Conservation (phyloP, 257 asterid species). For the Solanum dulcamara region DNA sequence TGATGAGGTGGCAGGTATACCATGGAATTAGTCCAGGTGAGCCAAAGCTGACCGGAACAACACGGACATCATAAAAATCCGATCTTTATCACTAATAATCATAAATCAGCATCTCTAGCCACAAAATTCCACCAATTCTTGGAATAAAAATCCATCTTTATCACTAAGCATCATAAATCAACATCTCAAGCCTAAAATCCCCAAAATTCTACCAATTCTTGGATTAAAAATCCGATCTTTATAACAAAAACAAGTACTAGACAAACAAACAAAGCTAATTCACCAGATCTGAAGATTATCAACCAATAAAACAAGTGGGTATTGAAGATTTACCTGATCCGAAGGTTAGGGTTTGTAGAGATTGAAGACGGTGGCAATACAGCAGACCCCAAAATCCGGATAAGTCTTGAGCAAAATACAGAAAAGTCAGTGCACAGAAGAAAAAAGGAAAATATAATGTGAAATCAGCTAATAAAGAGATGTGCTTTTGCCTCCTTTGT, state of each 20-base stretch:
- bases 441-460: not conserved
- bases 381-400: constrained; percentile 24
- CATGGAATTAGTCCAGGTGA: no score
- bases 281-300: not conserved
- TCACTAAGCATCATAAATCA: not conserved
- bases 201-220: not conserved
- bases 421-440: not conserved
- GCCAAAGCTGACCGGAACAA: no score
- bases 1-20: no score
- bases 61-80: no score
- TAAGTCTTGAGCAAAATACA: constrained; percentile 14
- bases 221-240: not conserved
- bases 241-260: not conserved
- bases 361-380: not conserved
- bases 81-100: no score
- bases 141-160: no score
- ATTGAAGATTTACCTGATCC: constrained; percentile 19
- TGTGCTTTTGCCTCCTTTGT: not conserved
- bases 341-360: constrained; percentile 16
- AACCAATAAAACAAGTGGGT: not conserved
- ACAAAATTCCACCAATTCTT: no score
- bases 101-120: no score
- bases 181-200: not conserved
- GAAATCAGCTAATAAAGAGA: not conserved
- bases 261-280: not conserved